phyloP scores from a whole-genome alignment of 1,284 basidiomycete genomes.

The Phlebopus sp. region DNA sequence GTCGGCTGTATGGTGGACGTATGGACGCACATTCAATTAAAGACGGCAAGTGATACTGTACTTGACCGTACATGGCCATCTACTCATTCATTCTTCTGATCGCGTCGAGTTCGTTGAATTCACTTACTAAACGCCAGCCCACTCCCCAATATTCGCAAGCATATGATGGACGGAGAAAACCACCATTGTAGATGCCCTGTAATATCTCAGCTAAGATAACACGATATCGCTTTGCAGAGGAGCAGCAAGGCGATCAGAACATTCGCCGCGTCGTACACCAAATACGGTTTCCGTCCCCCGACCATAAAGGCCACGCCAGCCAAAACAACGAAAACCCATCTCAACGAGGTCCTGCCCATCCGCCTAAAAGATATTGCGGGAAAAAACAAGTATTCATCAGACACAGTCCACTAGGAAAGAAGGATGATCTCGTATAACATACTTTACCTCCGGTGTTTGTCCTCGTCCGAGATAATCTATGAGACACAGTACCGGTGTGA shows the following conservation, averaged over 20 bases:
- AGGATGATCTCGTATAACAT: background rate
- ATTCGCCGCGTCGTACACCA: constrained; percentile 54
- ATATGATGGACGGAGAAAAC: background rate
- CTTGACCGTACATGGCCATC: no score
- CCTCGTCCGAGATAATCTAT: constrained; percentile 60
- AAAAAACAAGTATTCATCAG: constrained; percentile 9
- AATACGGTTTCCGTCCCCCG: constrained; percentile 59
- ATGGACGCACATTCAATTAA: no score
- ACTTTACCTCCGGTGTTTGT: constrained; percentile 40
- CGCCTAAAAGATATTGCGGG: constrained; percentile 31
- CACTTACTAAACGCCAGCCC: no score
- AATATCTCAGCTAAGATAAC: constrained; percentile 8
- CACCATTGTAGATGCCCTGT: background rate
- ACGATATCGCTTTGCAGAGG: constrained; percentile 8
- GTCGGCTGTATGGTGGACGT: no score
- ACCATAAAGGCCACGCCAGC: constrained; percentile 52
- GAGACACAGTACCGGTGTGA: constrained; percentile 64
- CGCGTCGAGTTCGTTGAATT: no score
- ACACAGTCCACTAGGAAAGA: background rate
- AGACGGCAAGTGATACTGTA: no score
- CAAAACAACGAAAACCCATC: constrained; percentile 50
- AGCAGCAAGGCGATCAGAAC: constrained; percentile 18
- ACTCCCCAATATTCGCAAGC: no score
- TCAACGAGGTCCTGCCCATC: constrained; percentile 37
- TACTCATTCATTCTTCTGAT: no score